Conservation (phyloP, 768 basidiomycete species). For the Mycena leptocephala region DNA sequence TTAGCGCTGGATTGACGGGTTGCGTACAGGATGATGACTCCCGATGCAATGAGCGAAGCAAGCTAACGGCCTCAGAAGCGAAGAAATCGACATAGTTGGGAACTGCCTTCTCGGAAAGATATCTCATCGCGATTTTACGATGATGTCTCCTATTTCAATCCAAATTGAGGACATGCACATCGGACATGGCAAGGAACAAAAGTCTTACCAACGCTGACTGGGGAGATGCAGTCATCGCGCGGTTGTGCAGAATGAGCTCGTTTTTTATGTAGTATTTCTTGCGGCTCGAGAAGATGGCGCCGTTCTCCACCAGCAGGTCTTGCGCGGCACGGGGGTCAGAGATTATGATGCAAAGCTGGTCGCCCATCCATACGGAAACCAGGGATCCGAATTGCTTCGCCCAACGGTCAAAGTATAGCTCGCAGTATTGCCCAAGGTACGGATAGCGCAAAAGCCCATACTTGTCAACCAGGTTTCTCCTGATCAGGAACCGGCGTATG, state of each 20-base stretch:
- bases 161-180: not conserved
- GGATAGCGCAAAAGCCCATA: not conserved
- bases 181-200: not conserved
- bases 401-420: not conserved
- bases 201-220: not conserved
- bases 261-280: conserved; percentile 7
- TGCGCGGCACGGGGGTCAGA: not conserved
- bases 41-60: not conserved
- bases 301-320: conserved; percentile 1
- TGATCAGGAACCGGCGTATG: not conserved
- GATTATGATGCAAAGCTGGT: not conserved
- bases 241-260: not conserved
- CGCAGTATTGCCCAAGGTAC: conserved; percentile 1
- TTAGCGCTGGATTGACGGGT: not conserved
- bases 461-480: not conserved
- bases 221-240: not conserved
- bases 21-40: not conserved
- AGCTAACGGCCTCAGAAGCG: not conserved
- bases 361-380: not conserved
- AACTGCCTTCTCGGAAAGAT: not conserved
- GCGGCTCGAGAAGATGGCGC: conserved; percentile 6
- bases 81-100: not conserved
- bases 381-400: not conserved
- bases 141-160: not conserved
- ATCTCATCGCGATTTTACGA: not conserved